A percentile compares a stretch with the other conserved stretches of the same genome.
phyloP scores from a whole-genome alignment of 2,329 filamentous ascomycete species.

The Colletotrichum sp. region DNA sequence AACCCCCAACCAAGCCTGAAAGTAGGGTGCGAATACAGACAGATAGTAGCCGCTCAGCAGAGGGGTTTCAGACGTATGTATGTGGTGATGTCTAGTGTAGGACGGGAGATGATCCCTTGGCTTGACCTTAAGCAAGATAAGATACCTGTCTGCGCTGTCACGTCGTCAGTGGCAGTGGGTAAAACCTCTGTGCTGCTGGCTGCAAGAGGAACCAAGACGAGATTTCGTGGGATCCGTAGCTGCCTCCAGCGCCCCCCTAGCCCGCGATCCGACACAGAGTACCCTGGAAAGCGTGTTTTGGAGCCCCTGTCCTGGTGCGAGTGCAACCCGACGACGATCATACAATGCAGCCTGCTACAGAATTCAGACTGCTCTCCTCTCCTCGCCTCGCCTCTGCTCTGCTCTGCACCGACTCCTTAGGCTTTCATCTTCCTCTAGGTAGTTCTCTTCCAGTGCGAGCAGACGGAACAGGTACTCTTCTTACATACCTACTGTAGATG shows the following conservation, averaged over 20 bases:
- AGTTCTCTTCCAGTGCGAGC: background rate
- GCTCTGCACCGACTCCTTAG: background rate
- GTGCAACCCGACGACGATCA: constrained; percentile 8
- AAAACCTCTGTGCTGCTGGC: background rate
- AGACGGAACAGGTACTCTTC: background rate
- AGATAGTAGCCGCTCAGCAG: background rate
- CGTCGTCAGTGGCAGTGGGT: background rate
- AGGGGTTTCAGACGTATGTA: background rate
- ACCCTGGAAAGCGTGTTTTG: background rate
- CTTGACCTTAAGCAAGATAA: background rate
- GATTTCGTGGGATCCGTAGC: background rate
- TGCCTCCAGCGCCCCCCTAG: background rate
- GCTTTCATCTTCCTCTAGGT: background rate
- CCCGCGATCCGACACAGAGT: background rate
- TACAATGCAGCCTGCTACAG: constrained; percentile 17
- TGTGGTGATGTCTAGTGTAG: background rate
- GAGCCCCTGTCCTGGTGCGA: background rate
- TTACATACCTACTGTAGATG: background rate
- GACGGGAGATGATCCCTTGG: background rate
- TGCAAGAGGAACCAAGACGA: background rate
- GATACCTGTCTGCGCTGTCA: background rate
- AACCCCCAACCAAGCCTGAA: background rate
- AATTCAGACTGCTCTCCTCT: background rate
- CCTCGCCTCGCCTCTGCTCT: background rate
- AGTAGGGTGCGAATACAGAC: background rate